These are phyloP conservation scores for Botrytis deweyae DNA, from an alignment of 2,329 filamentous ascomycete genomes.

Conservation along the genomic window DNA sequence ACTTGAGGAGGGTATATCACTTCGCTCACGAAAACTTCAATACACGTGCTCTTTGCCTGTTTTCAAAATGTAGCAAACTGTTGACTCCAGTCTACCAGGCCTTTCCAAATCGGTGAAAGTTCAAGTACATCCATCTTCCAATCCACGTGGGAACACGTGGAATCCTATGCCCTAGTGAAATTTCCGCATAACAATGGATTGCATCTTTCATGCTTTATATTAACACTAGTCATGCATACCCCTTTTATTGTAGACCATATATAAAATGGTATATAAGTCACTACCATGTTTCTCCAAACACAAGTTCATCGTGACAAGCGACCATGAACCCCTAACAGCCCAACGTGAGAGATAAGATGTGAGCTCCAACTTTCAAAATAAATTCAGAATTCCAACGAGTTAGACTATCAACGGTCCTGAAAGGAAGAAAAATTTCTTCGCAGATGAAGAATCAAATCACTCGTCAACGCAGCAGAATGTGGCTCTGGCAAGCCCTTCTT, in stretches of 20 bases:
- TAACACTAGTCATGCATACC: too few species aligned
- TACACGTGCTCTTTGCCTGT: accelerated
- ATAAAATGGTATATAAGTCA: not conserved
- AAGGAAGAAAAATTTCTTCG: not conserved
- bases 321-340: not conserved
- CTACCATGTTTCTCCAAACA: not conserved
- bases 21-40: not conserved
- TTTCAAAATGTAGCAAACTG: not conserved
- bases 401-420: not conserved
- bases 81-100: not conserved
- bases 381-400: not conserved
- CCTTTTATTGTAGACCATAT: not conserved
- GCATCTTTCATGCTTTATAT: too few species aligned
- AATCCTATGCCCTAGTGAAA: too few species aligned
- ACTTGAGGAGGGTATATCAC: too few species aligned
- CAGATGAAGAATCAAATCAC: not conserved
- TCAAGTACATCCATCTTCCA: too few species aligned
- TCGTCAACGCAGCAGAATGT: not conserved
- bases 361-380: not conserved
- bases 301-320: not conserved
- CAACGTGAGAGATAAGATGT: not conserved
- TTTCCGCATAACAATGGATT: accelerated
- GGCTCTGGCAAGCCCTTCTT: not conserved
- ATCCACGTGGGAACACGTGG: too few species aligned
- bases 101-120: too few species aligned